Evolutionary conservation across 345 rosid species (phyloP).

Genomic region (Citrus inodora): DNA sequence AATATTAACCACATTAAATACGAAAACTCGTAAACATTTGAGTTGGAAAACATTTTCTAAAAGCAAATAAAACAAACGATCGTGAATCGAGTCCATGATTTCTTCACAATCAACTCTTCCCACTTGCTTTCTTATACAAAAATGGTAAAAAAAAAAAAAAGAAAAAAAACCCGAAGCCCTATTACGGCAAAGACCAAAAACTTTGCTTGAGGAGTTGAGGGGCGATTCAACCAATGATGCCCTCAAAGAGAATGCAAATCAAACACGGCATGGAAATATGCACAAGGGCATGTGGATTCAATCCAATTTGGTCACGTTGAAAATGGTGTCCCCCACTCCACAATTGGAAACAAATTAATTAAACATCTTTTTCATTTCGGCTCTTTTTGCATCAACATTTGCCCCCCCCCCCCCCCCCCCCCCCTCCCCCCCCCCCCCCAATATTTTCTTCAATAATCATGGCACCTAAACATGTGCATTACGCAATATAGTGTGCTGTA

Average conservation of each 20-base stretch:
- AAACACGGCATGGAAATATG: neutral
- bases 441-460: neutral
- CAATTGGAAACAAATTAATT: no score
- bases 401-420: conserved; percentile 4
- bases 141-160: neutral
- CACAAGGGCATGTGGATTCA: neutral
- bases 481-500: neutral
- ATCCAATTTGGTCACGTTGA: no score
- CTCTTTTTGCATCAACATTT: neutral
- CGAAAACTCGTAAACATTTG: neutral
- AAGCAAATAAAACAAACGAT: no score
- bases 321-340: no score
- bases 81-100: neutral
- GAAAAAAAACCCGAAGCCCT: neutral
- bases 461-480: neutral
- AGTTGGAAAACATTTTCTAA: no score
- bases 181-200: neutral
- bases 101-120: neutral
- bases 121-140: neutral
- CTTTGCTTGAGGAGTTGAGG: neutral
- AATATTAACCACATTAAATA: no score
- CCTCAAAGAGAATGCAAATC: neutral
- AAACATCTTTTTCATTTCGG: no score
- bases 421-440: neutral
- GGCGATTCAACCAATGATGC: neutral